Percentiles rank a stretch among this genome's conserved stretches.
Conservation (phyloP, 2,329 filamentous ascomycete species). For the Colletotrichum tropicale region DNA sequence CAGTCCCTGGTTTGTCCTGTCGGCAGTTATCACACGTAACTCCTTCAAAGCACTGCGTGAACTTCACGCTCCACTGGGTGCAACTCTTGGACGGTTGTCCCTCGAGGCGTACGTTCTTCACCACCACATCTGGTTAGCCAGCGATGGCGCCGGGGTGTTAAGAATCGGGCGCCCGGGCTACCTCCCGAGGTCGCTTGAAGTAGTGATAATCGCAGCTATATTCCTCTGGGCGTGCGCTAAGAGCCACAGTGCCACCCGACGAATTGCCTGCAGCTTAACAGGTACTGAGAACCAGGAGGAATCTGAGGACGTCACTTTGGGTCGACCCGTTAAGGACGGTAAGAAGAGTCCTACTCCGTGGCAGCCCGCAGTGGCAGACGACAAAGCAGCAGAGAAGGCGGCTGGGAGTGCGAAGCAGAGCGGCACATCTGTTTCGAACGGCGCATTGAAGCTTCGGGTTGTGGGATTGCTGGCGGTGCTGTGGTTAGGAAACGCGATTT, state of each 20-base stretch:
- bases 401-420: background rate
- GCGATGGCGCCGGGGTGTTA: slow-evolving; percentile 55
- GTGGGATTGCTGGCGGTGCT: slow-evolving; percentile 7
- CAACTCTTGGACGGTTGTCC: slow-evolving; percentile 55
- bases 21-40: slow-evolving; percentile 54
- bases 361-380: background rate
- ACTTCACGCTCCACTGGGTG: slow-evolving; percentile 48
- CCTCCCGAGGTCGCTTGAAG: slow-evolving; percentile 14
- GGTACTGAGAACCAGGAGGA: background rate
- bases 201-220: slow-evolving; percentile 27
- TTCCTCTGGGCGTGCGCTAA: slow-evolving; percentile 21
- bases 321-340: slow-evolving; percentile 2
- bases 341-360: slow-evolving; percentile 9
- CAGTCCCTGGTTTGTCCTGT: slow-evolving; percentile 36
- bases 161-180: slow-evolving; percentile 23
- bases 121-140: slow-evolving; percentile 63
- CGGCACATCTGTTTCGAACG: background rate
- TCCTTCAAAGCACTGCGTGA: slow-evolving; percentile 42
- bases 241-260: slow-evolving; percentile 4
- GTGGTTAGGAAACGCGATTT: slow-evolving; percentile 19
- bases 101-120: slow-evolving; percentile 62
- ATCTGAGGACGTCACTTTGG: background rate
- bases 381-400: background rate
- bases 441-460: background rate
- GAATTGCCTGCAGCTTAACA: background rate